Conservation (phyloP, 2,329 filamentous ascomycete species). For the Tolypocladium endophyticum region DNA sequence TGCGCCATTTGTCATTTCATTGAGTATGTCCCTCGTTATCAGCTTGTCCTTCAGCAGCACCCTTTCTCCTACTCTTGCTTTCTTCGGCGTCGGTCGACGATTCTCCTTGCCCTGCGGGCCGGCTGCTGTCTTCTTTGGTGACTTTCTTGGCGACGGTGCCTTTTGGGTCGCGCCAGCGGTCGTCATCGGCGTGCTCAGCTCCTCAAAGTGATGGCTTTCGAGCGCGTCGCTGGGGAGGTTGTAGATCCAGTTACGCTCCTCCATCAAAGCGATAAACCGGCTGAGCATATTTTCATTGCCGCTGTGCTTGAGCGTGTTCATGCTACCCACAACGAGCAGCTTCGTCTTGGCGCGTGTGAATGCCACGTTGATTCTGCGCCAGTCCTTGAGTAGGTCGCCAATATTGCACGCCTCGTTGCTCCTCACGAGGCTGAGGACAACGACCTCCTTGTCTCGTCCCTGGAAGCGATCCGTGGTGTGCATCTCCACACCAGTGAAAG, state of each 20-base stretch:
- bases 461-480: slow-evolving; percentile 97
- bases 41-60: slow-evolving; percentile 55
- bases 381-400: slow-evolving; percentile 86
- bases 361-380: slow-evolving; percentile 89
- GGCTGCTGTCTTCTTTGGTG: slow-evolving; percentile 7
- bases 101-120: slow-evolving; percentile 31
- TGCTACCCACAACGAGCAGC: slow-evolving; percentile 77
- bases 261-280: slow-evolving; percentile 67
- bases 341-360: slow-evolving; percentile 91
- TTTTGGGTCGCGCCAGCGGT: slow-evolving; percentile 17
- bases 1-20: slow-evolving; percentile 49
- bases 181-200: slow-evolving; percentile 38
- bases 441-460: slow-evolving; percentile 87
- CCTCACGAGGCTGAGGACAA: slow-evolving; percentile 78
- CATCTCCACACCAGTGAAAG: slow-evolving; percentile 64
- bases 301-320: slow-evolving; percentile 64
- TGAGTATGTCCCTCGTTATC: slow-evolving; percentile 66
- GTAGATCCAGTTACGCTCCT: slow-evolving; percentile 67
- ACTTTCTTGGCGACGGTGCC: slow-evolving; percentile 17
- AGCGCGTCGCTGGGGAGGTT: slow-evolving; percentile 56
- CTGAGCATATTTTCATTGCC: slow-evolving; percentile 66
- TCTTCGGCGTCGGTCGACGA: slow-evolving; percentile 37
- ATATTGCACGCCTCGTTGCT: slow-evolving; percentile 74
- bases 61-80: slow-evolving; percentile 47
- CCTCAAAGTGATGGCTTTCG: slow-evolving; percentile 58